Evolutionary conservation across 805 yeast species (phyloP).

Genomic region (Candida andamanensis): DNA sequence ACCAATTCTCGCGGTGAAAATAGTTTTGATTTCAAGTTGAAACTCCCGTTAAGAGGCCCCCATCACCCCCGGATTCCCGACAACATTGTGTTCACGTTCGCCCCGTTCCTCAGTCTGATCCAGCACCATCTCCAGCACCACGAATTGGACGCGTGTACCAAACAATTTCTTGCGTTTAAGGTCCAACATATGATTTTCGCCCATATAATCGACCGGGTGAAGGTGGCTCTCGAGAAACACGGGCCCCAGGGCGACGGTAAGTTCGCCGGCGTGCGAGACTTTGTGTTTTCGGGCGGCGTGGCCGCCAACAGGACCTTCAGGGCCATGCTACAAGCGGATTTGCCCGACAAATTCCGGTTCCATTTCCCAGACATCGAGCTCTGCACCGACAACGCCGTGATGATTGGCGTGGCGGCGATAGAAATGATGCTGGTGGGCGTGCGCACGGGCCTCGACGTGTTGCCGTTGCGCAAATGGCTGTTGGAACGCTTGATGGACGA

Average conservation of each 20-base stretch:
- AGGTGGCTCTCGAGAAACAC: conserved; percentile 41
- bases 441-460: conserved; percentile 47
- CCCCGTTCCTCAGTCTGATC: conserved; percentile 63
- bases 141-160: conserved; percentile 24
- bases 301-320: conserved; percentile 68
- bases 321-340: conserved; percentile 35
- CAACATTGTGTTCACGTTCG: conserved; percentile 57
- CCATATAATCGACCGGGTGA: conserved; percentile 66
- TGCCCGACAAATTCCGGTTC: conserved; percentile 31
- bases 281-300: conserved; percentile 93
- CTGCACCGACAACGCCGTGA: conserved; percentile 93
- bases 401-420: conserved; percentile 98
- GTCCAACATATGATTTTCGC: conserved; percentile 64
- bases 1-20: conserved; percentile 21
- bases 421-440: conserved; percentile 60
- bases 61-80: conserved; percentile 25
- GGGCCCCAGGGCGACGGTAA: conserved; percentile 30
- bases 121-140: conserved; percentile 19
- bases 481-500: conserved; percentile 54
- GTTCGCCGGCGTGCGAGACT: conserved; percentile 41
- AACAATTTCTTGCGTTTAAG: conserved; percentile 48
- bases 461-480: conserved; percentile 86
- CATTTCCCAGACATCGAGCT: conserved; percentile 65
- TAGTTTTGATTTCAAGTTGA: conserved; percentile 22
- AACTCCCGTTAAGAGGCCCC: conserved; percentile 29